Base-by-base conservation (phyloP, 2,329 filamentous ascomycete genomes). In the Pseudogymnoascus sp. region DNA sequence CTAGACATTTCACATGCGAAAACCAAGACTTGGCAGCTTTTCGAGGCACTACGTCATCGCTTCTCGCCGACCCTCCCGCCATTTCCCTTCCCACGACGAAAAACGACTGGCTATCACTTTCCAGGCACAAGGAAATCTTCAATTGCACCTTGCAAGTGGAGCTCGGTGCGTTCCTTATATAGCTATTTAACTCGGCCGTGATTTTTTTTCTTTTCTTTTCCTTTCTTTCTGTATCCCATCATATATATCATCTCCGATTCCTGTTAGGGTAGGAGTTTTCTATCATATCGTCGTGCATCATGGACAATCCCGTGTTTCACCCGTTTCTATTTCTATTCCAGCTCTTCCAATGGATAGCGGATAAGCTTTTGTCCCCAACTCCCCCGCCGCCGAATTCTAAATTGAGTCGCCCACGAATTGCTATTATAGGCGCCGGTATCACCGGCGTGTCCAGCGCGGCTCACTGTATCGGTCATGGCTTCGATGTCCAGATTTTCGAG, bases 401-500 rank as follows among this genome's bases (percentile, higher is more conserved):
- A 6, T 77, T 89, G n/a, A 76, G 77, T 11, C 78, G 87, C 28
- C 88, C 90, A 8, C 50, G 75, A 61, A 75, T 90, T 61, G 87
- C 87, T 4, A 77, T 89, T 31, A 85, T 89, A 65, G 87, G 87
- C 1, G 84, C 86, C 26, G 87, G 87, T 2, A 79, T 93, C 61
- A 93, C 91, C 3, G 50, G 50, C 11, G 86, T 95, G 2, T 90
- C 90, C 1, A 85, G 90, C 6, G 91, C 91, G 0, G 86, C 89
- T 1, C 91, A 96, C 73, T 92, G 89, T 71, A 85, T 93, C 37
- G 91, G 91, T 1, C 89, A 95, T 83, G 90, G 90, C 50, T 93
- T 93, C 68, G 89, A 95, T 66, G 88, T 91, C 6, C 82, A 83
- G 19, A 84, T 96, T 40, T 96, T 96, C 67, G 91, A 96, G 72